These are phyloP conservation scores for Coccomyxa sp. DNA, from an alignment of 139 green algal genomes.

Conservation along the genomic window DNA sequence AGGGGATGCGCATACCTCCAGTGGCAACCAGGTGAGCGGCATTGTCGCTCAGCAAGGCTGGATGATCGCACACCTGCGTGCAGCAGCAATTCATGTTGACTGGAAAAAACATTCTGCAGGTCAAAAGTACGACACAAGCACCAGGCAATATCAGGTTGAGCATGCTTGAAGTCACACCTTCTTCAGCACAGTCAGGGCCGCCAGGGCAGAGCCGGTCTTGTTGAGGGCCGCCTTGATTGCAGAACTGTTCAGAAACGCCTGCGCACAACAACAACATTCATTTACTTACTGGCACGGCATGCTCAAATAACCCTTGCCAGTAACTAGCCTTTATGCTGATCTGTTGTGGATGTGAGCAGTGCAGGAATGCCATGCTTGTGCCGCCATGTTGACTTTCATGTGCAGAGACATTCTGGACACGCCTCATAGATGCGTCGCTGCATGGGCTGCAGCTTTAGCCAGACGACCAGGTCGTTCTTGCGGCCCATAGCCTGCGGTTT, in stretches of 20 bases:
- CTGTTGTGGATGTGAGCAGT: no score
- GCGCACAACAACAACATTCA: background rate
- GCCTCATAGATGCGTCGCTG: constrained; percentile 70
- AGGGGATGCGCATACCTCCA: background rate
- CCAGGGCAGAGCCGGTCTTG: constrained; percentile 68
- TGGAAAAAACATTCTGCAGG: no score
- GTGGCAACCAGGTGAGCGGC: constrained; percentile 25
- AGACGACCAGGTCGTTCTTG: constrained; percentile 96
- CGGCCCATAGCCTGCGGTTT: constrained; percentile 19
- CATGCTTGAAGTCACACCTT: constrained; percentile 35
- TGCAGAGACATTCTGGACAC: background rate
- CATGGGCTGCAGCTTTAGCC: constrained; percentile 70
- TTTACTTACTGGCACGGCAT: no score
- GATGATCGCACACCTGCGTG: constrained; percentile 81
- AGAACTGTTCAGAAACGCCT: constrained; percentile 68
- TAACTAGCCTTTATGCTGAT: background rate
- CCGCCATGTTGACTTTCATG: background rate
- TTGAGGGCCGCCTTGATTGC: constrained; percentile 72
- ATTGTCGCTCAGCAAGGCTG: constrained; percentile 70
- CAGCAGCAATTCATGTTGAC: no score
- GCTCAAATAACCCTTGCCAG: no score
- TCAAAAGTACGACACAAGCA: no score
- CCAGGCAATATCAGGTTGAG: no score
- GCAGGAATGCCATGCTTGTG: no score
- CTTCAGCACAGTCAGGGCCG: constrained; percentile 66